Evolutionary conservation across 805 yeast genomes (phyloP).

Genomic region (Wickerhamomyces strasburgensis): DNA sequence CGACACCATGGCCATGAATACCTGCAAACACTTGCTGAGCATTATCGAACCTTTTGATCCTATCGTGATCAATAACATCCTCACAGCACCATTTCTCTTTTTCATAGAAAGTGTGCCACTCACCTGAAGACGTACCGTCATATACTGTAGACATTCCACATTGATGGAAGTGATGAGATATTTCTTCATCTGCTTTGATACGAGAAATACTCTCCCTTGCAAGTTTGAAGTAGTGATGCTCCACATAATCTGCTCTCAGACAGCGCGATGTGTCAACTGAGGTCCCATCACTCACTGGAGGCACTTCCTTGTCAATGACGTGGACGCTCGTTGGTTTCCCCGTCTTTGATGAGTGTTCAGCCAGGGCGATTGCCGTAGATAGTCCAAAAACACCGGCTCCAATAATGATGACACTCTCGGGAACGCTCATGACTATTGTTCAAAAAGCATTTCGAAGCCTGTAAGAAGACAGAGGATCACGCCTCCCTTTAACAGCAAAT

Average conservation of each 20-base stretch:
- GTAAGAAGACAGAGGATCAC: too few relatives aligned
- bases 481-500: too few relatives aligned
- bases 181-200: not conserved
- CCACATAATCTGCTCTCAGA: not conserved
- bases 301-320: not conserved
- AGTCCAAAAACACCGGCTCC: slow-evolving; percentile 49
- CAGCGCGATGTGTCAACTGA: not conserved
- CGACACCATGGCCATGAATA: slow-evolving; percentile 4
- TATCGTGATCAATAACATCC: not conserved
- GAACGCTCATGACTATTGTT: too few relatives aligned
- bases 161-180: not conserved
- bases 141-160: not conserved
- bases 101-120: not conserved
- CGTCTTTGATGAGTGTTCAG: not conserved
- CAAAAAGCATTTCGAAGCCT: too few relatives aligned
- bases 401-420: slow-evolving; percentile 28
- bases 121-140: not conserved
- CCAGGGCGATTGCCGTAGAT: slow-evolving; percentile 31
- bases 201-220: not conserved
- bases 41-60: not conserved
- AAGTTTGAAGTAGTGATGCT: too few relatives aligned
- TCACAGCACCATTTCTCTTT: not conserved
- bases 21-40: slow-evolving; percentile 3
- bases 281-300: not conserved
- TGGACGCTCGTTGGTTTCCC: too few relatives aligned